Conservation (phyloP, 345 rosid genomes). For the Brassica juncea region DNA sequence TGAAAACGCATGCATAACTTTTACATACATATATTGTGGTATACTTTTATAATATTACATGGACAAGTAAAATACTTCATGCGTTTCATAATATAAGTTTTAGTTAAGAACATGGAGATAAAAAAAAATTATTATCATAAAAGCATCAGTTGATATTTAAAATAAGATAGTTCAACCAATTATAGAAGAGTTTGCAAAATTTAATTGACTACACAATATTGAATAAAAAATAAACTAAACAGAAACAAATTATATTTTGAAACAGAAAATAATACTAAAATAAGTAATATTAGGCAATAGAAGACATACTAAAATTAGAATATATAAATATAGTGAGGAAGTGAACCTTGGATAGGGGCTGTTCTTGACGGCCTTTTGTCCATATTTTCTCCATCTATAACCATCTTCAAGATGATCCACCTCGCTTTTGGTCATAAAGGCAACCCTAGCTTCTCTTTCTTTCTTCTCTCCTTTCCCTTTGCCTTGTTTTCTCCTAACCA, state of each 20-base stretch:
- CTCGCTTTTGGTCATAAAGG: slow-evolving; percentile 82
- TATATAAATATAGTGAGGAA: slow-evolving; percentile 1
- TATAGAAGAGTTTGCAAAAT: too few relatives aligned
- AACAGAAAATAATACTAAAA: too few relatives aligned
- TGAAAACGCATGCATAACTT: slow-evolving; percentile 21
- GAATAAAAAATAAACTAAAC: too few relatives aligned
- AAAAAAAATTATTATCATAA: too few relatives aligned
- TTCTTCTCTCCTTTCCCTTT: slow-evolving; percentile 55
- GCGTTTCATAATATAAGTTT: too few relatives aligned
- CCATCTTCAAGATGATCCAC: slow-evolving; percentile 87
- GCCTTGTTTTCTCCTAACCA: slow-evolving; percentile 49
- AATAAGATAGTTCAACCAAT: too few relatives aligned
- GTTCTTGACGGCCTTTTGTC: slow-evolving; percentile 81
- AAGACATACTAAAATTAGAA: background rate
- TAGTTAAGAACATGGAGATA: too few relatives aligned
- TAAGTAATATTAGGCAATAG: too few relatives aligned
- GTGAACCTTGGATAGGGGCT: slow-evolving; percentile 71
- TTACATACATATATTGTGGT: background rate
- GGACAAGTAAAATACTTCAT: background rate
- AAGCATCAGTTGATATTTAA: too few relatives aligned
- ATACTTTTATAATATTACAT: background rate
- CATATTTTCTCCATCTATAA: slow-evolving; percentile 84
- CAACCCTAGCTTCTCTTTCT: slow-evolving; percentile 58
- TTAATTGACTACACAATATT: too few relatives aligned
- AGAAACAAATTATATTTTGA: too few relatives aligned